Conservation (phyloP, 2,329 filamentous ascomycete species). For the Arthrinium phaeospermum region DNA sequence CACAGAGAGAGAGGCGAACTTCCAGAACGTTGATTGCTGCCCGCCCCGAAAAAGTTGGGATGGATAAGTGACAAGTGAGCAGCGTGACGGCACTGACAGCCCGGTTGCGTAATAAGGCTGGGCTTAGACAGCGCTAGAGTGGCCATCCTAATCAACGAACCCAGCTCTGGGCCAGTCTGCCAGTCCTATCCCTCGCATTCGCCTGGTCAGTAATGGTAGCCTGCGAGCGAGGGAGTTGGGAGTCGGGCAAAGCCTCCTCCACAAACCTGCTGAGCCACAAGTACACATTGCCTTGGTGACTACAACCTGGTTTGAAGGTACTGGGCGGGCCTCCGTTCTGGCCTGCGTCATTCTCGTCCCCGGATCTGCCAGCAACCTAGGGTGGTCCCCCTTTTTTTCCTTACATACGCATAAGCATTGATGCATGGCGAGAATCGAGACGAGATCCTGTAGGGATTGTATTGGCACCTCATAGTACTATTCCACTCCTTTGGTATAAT, state of each 20-base stretch:
- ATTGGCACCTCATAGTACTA: neutral
- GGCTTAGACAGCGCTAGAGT: slow-evolving; percentile 6
- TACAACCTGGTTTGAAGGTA: neutral
- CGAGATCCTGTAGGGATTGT: neutral
- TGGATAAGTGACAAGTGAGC: neutral
- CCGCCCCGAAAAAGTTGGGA: neutral
- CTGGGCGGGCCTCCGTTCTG: neutral
- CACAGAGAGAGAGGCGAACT: neutral
- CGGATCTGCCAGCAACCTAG: neutral
- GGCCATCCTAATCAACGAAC: neutral
- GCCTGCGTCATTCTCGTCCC: slow-evolving; percentile 12
- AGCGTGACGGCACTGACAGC: neutral
- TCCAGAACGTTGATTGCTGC: slow-evolving; percentile 2
- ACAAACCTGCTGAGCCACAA: slow-evolving; percentile 8
- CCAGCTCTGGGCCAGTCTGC: neutral
- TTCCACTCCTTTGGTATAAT: neutral
- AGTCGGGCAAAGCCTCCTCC: neutral
- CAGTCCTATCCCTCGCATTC: neutral
- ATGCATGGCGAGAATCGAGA: neutral
- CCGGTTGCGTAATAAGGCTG: slow-evolving; percentile 10
- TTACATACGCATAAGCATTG: neutral
- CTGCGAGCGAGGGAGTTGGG: too few relatives aligned
- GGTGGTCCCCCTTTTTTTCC: neutral
- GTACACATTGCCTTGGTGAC: neutral
- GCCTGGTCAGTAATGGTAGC: neutral